Evolutionary conservation across 257 asterid genomes (phyloP), one percentile per base, ranked within the genome.

Genomic region (Fraxinus quadrangulata): DNA sequence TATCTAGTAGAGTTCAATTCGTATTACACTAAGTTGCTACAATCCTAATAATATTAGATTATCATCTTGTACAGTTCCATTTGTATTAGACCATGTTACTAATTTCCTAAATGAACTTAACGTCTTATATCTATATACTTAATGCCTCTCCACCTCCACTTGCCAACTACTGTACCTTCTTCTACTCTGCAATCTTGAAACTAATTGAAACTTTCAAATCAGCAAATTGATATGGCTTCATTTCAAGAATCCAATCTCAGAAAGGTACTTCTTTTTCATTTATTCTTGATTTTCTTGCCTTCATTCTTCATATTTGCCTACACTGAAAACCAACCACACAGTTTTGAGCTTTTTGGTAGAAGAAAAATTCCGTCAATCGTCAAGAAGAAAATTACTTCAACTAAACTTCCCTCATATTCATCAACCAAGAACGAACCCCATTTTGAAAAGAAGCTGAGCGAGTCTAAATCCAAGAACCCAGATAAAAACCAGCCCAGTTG

Each of bases 171-270:
- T 0, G 14, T 2, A 40, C 16, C 47, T 1, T 9, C 16, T 11
- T 11, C n/a, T 49, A 0, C 61, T 49, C 61, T 17, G 61, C 19
- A 49, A 49, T 49, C 61, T 49, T 49, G 61, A 49, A 14, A 49
- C n/a, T 13, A 16, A 16, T 49, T 13, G 61, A 49, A 40, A 4
- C 16, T 40, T 17, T 13, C 4, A 49, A 49, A 49, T 83, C 84
- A 75, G 78, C 78, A 67, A 74, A 74, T 71, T 69, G 56, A 72
- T 56, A 87, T 91, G 95, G 90, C 90, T 88, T 90, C 87, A 91
- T 86, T 87, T n/a, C 66, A 80, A 78, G 73, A 83, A 70, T 75
- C 73, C 30, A 69, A 59, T 78, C 75, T 66, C 42, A 77, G 1
- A 34, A 87, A 85, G 88, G 86, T 84, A 77, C 86, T 89, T 67